Conservation (phyloP, 2,329 filamentous ascomycete species). For the Fusarium incarnatum region DNA sequence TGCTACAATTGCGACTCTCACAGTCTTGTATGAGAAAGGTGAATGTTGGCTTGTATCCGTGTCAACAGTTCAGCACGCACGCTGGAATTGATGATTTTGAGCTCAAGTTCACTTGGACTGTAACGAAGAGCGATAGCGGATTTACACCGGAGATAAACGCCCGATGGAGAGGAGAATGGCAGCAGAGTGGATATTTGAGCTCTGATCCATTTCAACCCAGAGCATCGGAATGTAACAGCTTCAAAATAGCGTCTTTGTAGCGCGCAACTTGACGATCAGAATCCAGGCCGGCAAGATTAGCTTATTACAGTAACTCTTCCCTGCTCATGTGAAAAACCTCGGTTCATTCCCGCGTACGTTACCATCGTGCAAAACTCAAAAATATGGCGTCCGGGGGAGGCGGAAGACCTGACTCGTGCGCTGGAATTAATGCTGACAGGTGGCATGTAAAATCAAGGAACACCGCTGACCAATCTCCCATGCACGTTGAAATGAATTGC, state of each 20-base stretch:
- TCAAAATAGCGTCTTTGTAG: neutral
- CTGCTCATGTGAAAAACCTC: neutral
- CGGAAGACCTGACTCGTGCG: neutral
- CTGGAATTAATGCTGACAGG: neutral
- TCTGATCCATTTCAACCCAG: neutral
- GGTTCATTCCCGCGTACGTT: neutral
- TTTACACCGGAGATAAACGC: neutral
- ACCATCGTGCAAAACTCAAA: neutral
- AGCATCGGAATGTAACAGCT: neutral
- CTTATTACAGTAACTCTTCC: neutral
- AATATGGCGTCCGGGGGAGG: neutral
- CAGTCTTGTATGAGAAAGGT: no score
- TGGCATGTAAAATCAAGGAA: neutral
- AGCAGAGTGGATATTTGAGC: neutral
- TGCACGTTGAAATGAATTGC: neutral
- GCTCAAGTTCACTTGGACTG: no score
- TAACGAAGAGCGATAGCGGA: accelerated
- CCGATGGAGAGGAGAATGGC: no score
- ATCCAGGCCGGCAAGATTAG: neutral
- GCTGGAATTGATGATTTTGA: no score
- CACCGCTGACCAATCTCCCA: neutral
- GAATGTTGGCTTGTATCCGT: no score
- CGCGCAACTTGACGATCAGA: neutral
- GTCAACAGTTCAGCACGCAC: no score
- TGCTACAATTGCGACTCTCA: no score